A percentile compares a stretch with the other conserved stretches of the same genome.
These are phyloP conservation scores for Pochonia chlamydosporia DNA, from an alignment of 2,329 filamentous ascomycete genomes.

Conservation along the genomic window DNA sequence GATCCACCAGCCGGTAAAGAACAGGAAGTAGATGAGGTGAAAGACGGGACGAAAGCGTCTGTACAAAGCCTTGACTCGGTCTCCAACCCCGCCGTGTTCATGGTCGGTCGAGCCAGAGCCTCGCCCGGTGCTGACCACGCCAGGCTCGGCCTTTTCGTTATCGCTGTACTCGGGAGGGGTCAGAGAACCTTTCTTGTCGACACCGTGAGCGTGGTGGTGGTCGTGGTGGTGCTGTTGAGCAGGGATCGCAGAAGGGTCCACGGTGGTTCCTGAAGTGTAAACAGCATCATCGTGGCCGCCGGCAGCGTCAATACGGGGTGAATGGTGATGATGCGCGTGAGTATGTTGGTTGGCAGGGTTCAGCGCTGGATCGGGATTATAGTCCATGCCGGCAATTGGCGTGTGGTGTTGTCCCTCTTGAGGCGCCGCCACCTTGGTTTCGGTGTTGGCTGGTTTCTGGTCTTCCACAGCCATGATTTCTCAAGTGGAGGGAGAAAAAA, in stretches of 20 bases:
- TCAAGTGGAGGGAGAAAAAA: neutral
- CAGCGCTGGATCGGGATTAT: slow-evolving; percentile 26
- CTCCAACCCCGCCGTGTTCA: slow-evolving; percentile 8
- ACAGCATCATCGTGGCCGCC: slow-evolving; percentile 34
- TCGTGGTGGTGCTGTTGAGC: slow-evolving; percentile 25
- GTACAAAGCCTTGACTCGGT: slow-evolving; percentile 32
- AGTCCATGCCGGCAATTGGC: slow-evolving; percentile 13
- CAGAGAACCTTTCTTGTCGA: slow-evolving; percentile 17
- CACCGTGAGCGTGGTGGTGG: slow-evolving; percentile 14
- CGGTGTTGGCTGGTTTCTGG: neutral
- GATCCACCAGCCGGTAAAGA: slow-evolving; percentile 66
- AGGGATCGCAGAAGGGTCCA: slow-evolving; percentile 29
- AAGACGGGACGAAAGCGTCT: slow-evolving; percentile 37
- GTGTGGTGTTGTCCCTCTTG: slow-evolving; percentile 1
- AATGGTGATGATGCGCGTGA: slow-evolving; percentile 38
- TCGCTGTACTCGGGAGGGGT: slow-evolving; percentile 33
- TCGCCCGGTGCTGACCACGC: slow-evolving; percentile 22
- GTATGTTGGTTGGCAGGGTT: slow-evolving; percentile 35
- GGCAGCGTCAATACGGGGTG: slow-evolving; percentile 24
- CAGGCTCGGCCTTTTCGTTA: slow-evolving; percentile 30
- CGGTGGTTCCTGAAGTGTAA: slow-evolving; percentile 38
- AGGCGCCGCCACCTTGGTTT: neutral
- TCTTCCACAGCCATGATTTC: neutral
- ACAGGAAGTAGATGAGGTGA: slow-evolving; percentile 38
- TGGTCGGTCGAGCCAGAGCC: slow-evolving; percentile 17